A percentile compares a stretch with the other conserved stretches of the same genome.
Conservation (phyloP, 2,329 filamentous ascomycete genomes). For the Podosphaera xanthii region DNA sequence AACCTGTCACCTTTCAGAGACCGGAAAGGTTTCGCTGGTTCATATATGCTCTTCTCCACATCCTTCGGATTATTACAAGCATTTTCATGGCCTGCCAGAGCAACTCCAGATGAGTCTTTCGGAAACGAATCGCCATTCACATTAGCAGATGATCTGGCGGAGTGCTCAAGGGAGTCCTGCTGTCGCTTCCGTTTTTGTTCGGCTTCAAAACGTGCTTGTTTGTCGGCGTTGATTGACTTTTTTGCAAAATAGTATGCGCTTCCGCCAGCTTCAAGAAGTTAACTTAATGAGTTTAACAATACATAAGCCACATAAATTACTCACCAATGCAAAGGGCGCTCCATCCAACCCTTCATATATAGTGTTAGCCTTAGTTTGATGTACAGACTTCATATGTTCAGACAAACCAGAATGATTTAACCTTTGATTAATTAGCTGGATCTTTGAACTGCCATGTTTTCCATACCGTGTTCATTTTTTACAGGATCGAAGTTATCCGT, state of each 20-base stretch:
- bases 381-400: neutral
- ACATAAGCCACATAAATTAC: constrained; percentile 12
- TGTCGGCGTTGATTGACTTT: constrained; percentile 77
- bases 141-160: constrained; percentile 10
- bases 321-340: constrained; percentile 65
- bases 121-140: constrained; percentile 36
- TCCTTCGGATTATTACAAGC: constrained; percentile 39
- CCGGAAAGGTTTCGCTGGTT: constrained; percentile 51
- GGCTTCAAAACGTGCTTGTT: constrained; percentile 44
- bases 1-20: constrained; percentile 76
- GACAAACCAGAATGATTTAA: constrained; percentile 2
- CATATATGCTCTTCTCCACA: constrained; percentile 66
- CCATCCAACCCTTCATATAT: constrained; percentile 58
- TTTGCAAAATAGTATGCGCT: constrained; percentile 95
- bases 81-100: constrained; percentile 61
- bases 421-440: neutral
- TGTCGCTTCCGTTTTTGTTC: constrained; percentile 35
- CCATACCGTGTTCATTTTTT: neutral
- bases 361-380: neutral
- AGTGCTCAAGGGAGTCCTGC: constrained; percentile 30
- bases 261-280: constrained; percentile 42
- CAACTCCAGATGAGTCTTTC: constrained; percentile 54
- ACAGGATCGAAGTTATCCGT: too few species aligned
- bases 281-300: constrained; percentile 2
- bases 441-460: too few species aligned